Base-by-base conservation (phyloP, 2,329 filamentous ascomycete genomes). In the Truncatella angustata region DNA sequence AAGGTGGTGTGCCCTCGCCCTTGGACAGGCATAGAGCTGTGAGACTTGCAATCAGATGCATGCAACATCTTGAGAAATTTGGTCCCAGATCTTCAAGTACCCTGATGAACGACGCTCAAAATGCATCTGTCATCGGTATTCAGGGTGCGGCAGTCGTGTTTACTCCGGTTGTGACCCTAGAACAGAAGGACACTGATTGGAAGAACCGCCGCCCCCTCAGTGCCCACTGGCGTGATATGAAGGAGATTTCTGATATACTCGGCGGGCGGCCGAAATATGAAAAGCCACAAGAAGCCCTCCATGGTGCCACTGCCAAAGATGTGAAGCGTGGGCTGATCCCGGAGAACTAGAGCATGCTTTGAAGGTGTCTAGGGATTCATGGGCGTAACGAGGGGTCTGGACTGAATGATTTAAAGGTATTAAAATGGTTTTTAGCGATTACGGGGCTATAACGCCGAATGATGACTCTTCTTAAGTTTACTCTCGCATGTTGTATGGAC, bases 1-100 rank as follows among this genome's bases (percentile, higher is more conserved):
- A 97, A 74, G 92, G 92, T 61, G 91, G 91, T 53, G 90, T 90
- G 39, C 94, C 94, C 0, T 95, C 90, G 3, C 86, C 94, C 5
- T 97, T 99, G 92, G 94, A 99, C 72, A 88, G 94, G 51, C 92
- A 93, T 63, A 86, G 94, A 43, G 93, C 94, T 2, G 88, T 96
- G 21, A 83, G 94, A 47, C 86, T 99, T 64, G 91, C 92, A 9
- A 94, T 97, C 72, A 93, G 92, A 74, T 96, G 91, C 68, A 88
- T 97, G 66, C 86, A 96, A 75, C 91, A 96, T 66, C 77, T 99
- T 4, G 94, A 99, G 73, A 71, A 73, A 20, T 96, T 86, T 63
- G 85, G 85, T 5, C 84, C 83, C 47, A 77, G 80, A 12, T 55
- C 47, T n/a, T 54, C 60, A 1, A 75, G 84, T 35, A 83, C 86